Base-by-base conservation (phyloP, 2,329 filamentous ascomycete species). In the Alternaria hordeiaustralica region DNA sequence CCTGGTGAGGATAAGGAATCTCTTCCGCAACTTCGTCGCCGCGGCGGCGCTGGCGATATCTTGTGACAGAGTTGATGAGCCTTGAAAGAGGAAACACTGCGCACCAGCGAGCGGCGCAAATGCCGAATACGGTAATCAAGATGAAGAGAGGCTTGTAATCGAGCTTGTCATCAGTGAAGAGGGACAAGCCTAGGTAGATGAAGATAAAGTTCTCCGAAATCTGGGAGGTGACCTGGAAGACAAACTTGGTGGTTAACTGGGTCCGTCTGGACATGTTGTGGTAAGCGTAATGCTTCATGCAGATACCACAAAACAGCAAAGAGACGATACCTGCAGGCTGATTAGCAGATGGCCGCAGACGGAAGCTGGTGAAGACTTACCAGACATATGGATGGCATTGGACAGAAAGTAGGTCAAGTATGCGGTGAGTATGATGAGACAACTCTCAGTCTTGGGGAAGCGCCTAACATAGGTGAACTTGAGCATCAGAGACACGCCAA, bases 251-350 rank as follows among this genome's bases (percentile, higher is more conserved):
- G 15, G 96, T 97, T 67, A 99, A 89, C 79, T 99, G 96, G 2
- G 96, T 98, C 66, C 96, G 90, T 53, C 96, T 90, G 28, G 96
- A 99, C 96, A 99, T 99, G 84, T 99, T 99, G 86, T 98, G 97
- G 83, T 99, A 99, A 66, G 96, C 96, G 76, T 99, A 99, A 79
- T 99, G 96, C 82, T 99, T 99, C 67, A 99, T 85, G 11, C 96
- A 98, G 72, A 99, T 99, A 59, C 96, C 96, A 80, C 96, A 99
- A 84, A 99, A 99, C 2, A 99, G 86, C 62, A 99, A 85, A 33
- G 96, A 97, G 70, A 99, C 96, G 74, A 99, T 99, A 71, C 94
- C 93, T 96, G 56, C 58, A 18, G 54, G 60, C n/a, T 23, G 50
- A 71, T 70, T 41, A 74, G 74, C 41, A 12, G 3, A 25, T 3